Conservation (phyloP, 495 filamentous ascomycete species). For the Aspergillus funiculosus region DNA sequence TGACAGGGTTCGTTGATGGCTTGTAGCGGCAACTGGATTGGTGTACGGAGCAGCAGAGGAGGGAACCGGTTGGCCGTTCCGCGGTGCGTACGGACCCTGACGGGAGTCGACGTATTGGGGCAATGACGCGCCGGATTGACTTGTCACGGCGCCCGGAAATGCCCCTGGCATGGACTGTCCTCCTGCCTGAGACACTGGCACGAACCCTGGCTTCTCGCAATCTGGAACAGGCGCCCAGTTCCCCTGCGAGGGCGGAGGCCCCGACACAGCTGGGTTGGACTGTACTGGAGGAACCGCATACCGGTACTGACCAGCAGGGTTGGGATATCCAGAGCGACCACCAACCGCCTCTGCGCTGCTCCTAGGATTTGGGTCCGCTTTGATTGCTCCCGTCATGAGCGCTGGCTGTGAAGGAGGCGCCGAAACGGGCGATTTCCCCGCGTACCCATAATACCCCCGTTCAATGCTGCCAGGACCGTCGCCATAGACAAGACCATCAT, state of each 20-base stretch:
- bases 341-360: constrained; percentile 19
- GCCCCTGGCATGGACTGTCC: constrained; percentile 35
- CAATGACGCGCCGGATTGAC: constrained; percentile 17
- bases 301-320: constrained; percentile 44
- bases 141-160: constrained; percentile 27
- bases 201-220: constrained; percentile 38
- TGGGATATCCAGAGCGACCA: constrained; percentile 43
- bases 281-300: constrained; percentile 40
- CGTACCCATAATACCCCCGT: constrained; percentile 18
- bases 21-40: constrained; percentile 5
- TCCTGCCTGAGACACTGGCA: constrained; percentile 32
- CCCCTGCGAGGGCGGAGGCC: constrained; percentile 17
- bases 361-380: not conserved
- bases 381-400: constrained; percentile 19
- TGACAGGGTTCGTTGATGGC: constrained; percentile 27
- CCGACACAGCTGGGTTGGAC: constrained; percentile 15
- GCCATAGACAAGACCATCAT: constrained; percentile 38
- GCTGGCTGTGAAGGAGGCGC: constrained; percentile 5
- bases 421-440: constrained; percentile 3
- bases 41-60: constrained; percentile 14
- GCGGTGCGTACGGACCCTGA: constrained; percentile 22
- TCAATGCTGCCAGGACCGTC: constrained; percentile 19
- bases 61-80: constrained; percentile 18
- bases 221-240: constrained; percentile 39
- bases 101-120: constrained; percentile 26